Conservation (phyloP, 225 moss, liverwort and hornwort species). For the Anthoceros angustus region DNA sequence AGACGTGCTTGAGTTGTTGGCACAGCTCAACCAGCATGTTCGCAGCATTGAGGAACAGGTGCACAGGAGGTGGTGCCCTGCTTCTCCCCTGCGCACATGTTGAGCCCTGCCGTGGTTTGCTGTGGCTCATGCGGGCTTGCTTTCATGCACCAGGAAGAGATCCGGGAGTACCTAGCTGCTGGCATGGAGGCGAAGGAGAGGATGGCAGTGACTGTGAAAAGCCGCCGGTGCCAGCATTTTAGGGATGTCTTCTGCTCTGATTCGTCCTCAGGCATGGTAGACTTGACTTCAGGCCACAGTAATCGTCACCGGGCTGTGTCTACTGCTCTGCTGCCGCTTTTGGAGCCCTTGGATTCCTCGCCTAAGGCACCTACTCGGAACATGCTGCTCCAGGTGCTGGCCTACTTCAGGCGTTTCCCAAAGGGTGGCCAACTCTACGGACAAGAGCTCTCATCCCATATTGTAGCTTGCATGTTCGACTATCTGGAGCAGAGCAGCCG, state of each 20-base stretch:
- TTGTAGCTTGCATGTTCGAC: background rate
- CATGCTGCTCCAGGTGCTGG: background rate
- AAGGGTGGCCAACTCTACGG: background rate
- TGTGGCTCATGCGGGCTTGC: background rate
- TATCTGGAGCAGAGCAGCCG: background rate
- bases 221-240: background rate
- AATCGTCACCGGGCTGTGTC: background rate
- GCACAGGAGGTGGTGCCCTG: background rate
- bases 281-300: background rate
- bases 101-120: background rate
- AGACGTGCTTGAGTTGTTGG: background rate
- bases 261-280: background rate
- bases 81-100: conserved; percentile 2
- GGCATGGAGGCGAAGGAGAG: background rate
- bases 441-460: background rate
- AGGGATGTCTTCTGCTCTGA: background rate
- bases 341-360: background rate
- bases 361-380: background rate
- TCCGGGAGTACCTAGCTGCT: background rate
- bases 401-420: conserved; percentile 1
- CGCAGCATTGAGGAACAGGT: background rate
- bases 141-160: background rate
- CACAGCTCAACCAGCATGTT: conserved; percentile 2
- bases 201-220: background rate
- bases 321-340: background rate